A percentile compares a stretch with the other conserved stretches of the same genome.
Evolutionary conservation across 176 grass and related monocot genomes (phyloP).

Genomic region (Carex littledalei): DNA sequence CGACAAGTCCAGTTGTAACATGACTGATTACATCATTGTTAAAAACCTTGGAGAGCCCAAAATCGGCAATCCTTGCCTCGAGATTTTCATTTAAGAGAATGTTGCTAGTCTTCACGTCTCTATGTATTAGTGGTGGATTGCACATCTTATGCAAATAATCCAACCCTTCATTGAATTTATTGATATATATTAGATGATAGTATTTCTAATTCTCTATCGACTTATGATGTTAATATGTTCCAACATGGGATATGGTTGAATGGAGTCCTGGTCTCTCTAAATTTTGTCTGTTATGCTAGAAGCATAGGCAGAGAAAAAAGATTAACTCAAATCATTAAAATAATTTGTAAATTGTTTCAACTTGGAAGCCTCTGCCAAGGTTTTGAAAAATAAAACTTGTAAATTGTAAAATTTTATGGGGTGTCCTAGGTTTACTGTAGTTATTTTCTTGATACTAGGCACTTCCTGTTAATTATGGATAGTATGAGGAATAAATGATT

Average conservation of each 20-base stretch:
- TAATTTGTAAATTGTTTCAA: too few relatives aligned
- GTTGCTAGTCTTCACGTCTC: conserved; percentile 18
- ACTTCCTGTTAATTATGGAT: too few relatives aligned
- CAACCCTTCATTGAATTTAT: not conserved
- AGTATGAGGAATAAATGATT: too few relatives aligned
- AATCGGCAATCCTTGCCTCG: conserved; percentile 18
- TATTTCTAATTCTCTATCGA: too few relatives aligned
- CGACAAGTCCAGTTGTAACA: not conserved
- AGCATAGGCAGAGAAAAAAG: not conserved
- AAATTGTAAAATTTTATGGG: too few relatives aligned
- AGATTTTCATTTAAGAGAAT: conserved; percentile 20
- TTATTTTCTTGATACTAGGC: too few relatives aligned
- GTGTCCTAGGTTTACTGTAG: too few relatives aligned
- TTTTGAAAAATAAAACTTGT: too few relatives aligned
- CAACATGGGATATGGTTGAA: not conserved
- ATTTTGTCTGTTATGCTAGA: not conserved
- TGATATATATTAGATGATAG: not conserved
- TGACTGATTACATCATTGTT: not conserved
- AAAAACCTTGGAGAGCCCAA: conserved; percentile 3
- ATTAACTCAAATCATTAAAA: not conserved
- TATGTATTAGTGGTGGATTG: conserved; percentile 8
- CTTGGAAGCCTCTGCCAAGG: too few relatives aligned
- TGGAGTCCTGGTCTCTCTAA: not conserved
- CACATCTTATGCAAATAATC: conserved; percentile 19
- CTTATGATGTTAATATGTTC: not conserved